Evolutionary conservation across 1,284 basidiomycete species (phyloP), one percentile per base, ranked within the genome.

Genomic region (Trichosporon ovoides): DNA sequence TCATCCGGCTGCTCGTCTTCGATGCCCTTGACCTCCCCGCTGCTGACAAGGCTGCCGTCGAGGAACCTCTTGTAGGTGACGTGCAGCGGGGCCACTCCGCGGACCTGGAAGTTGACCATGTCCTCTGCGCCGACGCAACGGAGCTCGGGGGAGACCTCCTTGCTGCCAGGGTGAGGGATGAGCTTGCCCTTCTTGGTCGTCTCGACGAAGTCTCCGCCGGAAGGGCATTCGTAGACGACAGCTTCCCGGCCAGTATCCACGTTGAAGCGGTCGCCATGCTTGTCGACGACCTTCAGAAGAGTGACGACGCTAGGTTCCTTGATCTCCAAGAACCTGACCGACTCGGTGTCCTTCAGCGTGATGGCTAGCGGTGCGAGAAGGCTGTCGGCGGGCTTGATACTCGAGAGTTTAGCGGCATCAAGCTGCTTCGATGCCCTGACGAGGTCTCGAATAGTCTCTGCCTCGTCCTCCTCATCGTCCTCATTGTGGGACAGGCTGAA

Each of bases 201-300:
- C 13, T 63, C 50, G 7, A 66, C 60, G 55, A 77, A 71, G 14
- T 68, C 60, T 3, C 74, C 36, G 79, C 79, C 90, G 5, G 80
- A 81, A 1, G 92, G 92, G 71, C 92, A 96, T 19, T 89, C 88
- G 10, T 86, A 86, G 55, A 95, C 78, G 0, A 84, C 82, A n/a
- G 89, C 81, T 58, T 87, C 83, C n/a, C 82, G 80, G 16, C 85
- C 83, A 40, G 74, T 67, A 0, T 85, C 83, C 37, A 84, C 79
- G 43, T 66, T 88, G 74, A 71, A 88, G 80, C 62, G 84, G 83
- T 68, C 83, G 36, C 84, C 83, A 1, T 84, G 83, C n/a, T 81
- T 77, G 70, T 94, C 91, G 16, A 84, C 68, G 16, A 92, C 84
- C 33, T 83, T 82, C 63, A 88, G 85, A 16, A 96, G 81, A 5